Evolutionary conservation across 192 early-diverging fungal species (phyloP), one percentile per base, ranked within the genome.

Genomic region (Backusella luteola): DNA sequence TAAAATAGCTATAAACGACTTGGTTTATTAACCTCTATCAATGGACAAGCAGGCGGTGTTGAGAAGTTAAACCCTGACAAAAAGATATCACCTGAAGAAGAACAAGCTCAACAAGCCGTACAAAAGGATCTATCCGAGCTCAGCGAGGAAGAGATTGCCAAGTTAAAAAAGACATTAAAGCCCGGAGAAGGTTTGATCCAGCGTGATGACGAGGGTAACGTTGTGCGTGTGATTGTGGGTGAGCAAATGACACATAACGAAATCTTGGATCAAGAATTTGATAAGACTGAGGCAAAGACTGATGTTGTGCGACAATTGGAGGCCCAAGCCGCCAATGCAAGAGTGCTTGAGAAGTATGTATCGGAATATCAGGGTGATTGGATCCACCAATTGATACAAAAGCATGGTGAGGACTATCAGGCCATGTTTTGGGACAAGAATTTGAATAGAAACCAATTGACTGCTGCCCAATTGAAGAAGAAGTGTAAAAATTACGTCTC

Each of bases 381-480:
- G 84, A 73, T 91, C 3, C 85, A 89, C 56, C 76, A 84, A 26
- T 76, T 91, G 81, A 83, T 93, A 19, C 86, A 87, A n/a, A 91
- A 89, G 80, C 91, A 94, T 66, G 92, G 91, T 0, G 84, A 90
- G 52, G 85, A 94, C 69, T 94, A 93, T 74, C 79, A 90, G 14
- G 91, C 90, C 52, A 94, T 94, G 93, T 92, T 92, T 73, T 88
- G 91, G 90, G 93, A 94, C 69, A 87, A 87, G 53, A 81, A 88
- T 52, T 81, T 94, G 70, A 94, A 94, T 75, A 80, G 77, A 29
- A 88, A 92, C 77, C 93, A 94, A 74, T 86, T 89, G 66, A 92
- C 93, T 3, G 86, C 80, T 35, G 79, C 83, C 53, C 90, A 94
- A 70, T 59, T 94, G 53, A 88, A 87, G 79, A 90, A 89, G 80